Conservation (phyloP, 1,284 basidiomycete species). For the Limonomyces culmigenus region DNA sequence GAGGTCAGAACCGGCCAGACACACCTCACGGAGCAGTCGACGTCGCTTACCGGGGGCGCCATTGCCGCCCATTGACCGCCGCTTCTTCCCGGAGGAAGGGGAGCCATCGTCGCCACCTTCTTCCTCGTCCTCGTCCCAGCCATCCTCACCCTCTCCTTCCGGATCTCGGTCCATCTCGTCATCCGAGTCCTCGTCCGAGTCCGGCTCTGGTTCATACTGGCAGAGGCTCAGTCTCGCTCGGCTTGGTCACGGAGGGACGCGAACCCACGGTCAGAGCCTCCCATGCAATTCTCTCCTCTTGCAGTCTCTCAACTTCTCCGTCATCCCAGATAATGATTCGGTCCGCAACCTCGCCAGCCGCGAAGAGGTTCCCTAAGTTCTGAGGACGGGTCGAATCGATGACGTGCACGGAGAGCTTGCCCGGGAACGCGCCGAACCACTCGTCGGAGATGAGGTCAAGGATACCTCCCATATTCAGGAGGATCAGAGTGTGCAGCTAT, state of each 20-base stretch:
- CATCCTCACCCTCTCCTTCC: conserved; percentile 29
- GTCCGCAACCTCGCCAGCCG: conserved; percentile 49
- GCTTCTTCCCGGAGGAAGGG: conserved; percentile 37
- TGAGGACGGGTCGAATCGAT: conserved; percentile 90
- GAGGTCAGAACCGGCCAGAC: conserved; percentile 5
- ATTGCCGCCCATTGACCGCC: conserved; percentile 25
- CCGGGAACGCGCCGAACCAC: conserved; percentile 60
- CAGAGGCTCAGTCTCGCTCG: conserved; percentile 2
- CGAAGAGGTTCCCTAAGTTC: conserved; percentile 82
- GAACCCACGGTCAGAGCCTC: conserved; percentile 65
- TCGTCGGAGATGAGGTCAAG: conserved; percentile 61
- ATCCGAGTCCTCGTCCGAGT: conserved; percentile 50
- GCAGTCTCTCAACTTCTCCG: conserved; percentile 51
- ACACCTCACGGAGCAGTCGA: conserved; percentile 28
- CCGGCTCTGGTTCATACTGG: conserved; percentile 57
- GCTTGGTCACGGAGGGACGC: not conserved
- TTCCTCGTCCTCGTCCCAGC: conserved; percentile 26
- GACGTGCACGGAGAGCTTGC: conserved; percentile 64
- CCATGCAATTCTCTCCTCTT: conserved; percentile 56
- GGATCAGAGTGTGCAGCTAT: conserved; percentile 81
- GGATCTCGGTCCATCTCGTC: conserved; percentile 23
- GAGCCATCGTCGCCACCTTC: conserved; percentile 25
- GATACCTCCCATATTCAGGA: conserved; percentile 87
- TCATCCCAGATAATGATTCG: conserved; percentile 83
- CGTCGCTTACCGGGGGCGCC: conserved; percentile 29